Conservation (phyloP, 192 early-diverging fungal species). For the Bifiguratus adelaidae region DNA sequence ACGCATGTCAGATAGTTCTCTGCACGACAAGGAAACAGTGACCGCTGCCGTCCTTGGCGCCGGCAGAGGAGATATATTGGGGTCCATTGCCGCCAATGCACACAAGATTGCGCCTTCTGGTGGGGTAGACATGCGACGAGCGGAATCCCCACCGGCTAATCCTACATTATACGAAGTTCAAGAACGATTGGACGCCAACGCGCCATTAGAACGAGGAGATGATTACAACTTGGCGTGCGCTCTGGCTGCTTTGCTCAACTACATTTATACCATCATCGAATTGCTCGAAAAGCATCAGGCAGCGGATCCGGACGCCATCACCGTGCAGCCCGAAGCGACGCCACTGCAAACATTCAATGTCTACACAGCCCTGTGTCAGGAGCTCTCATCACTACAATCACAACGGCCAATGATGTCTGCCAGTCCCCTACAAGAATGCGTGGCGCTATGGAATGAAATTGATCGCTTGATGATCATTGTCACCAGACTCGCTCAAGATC, state of each 20-base stretch:
- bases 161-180: constrained; percentile 3
- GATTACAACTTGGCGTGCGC: constrained; percentile 46
- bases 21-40: background rate
- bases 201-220: constrained; percentile 19
- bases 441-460: constrained; percentile 25
- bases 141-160: background rate
- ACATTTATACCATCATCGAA: constrained; percentile 37
- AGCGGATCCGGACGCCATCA: background rate
- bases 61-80: constrained; percentile 3
- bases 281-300: constrained; percentile 6
- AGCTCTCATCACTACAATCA: constrained; percentile 12
- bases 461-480: constrained; percentile 22
- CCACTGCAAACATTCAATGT: constrained; percentile 1
- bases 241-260: constrained; percentile 34
- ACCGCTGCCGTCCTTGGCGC: background rate
- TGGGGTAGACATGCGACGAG: constrained; percentile 5
- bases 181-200: constrained; percentile 4
- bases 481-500: background rate
- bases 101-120: background rate
- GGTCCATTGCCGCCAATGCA: constrained; percentile 12
- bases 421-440: constrained; percentile 5
- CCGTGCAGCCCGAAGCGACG: background rate
- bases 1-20: constrained; percentile 11
- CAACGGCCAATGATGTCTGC: background rate
- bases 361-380: constrained; percentile 6